Base-by-base conservation (phyloP, 1,284 basidiomycete genomes). In the Sporisorium iseilematis-ciliati region DNA sequence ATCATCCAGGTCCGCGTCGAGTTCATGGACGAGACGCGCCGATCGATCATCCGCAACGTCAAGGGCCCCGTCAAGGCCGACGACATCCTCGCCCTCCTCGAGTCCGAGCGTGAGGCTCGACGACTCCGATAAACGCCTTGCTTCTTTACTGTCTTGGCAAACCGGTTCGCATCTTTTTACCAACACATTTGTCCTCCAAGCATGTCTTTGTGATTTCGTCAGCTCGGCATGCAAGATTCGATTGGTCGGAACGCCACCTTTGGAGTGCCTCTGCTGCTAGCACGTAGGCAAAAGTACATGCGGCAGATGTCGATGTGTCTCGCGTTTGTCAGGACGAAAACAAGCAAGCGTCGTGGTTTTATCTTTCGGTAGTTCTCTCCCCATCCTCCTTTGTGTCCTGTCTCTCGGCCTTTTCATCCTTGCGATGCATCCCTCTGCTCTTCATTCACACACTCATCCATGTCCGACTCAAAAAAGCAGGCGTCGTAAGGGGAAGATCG, bases 81-180 rank as follows among this genome's bases (percentile, higher is more conserved):
- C 87, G 97, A 99, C 88, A 98, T 99, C 86, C 90, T 99, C 80
- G 95, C 95, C 83, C 89, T 99, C 82, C 90, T 99, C 86, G 97
- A 99, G 90, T 93, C 92, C 87, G 97, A 99, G 89, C 94, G 97
- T 89, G 97, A 99, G 89, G 97, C 97, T 86, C 94, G 97, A 95
- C 73, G 73, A 57, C 73, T 75, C 57, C 73, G 73, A 70, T 75
- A 75, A 75, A 56, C 35, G 40, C 49, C 38, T 58, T 57, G 57
- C 61, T 25, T 6, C 3, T 33, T 4, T 29, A 11, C 16, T 1
- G 29, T 5, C 38, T 49, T 49, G 40, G 20, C 38, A 20, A 35
- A 7, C 25, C n/a, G 35, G 35, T 25, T 18, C 29, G 25, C n/a
- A n/a, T n/a, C n/a, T n/a, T n/a, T n/a, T n/a, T n/a, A n/a, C n/a